Conservation (phyloP, 2,329 filamentous ascomycete species). For the Scedosporium apiospermum region DNA sequence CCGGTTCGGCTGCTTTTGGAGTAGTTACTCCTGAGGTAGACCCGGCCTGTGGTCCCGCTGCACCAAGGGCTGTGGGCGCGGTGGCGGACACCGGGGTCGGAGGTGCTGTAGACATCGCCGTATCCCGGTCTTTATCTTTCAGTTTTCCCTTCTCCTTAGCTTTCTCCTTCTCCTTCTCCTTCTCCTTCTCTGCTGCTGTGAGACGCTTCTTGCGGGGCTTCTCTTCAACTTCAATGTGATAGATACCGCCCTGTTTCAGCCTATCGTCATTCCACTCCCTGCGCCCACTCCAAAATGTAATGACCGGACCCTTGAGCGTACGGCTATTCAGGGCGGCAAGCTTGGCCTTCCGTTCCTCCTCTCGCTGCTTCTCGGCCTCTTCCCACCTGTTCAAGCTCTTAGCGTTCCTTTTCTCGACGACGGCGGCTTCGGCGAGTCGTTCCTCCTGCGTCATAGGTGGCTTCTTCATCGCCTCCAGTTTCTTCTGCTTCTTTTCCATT, state of each 20-base stretch:
- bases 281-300: slow-evolving; percentile 90
- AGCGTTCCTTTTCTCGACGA: slow-evolving; percentile 76
- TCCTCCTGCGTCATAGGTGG: slow-evolving; percentile 81
- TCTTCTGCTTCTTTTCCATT: slow-evolving; percentile 60
- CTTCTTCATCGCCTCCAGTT: slow-evolving; percentile 64
- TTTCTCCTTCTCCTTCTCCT: slow-evolving; percentile 18
- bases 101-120: background rate
- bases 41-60: background rate
- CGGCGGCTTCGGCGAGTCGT: slow-evolving; percentile 69
- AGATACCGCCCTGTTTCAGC: slow-evolving; percentile 56
- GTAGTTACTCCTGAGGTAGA: background rate
- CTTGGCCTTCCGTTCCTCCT: slow-evolving; percentile 73
- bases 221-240: slow-evolving; percentile 52
- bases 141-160: slow-evolving; percentile 3
- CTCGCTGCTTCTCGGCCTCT: slow-evolving; percentile 78
- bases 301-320: slow-evolving; percentile 77
- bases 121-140: background rate
- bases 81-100: background rate
- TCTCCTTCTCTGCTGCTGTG: slow-evolving; percentile 25
- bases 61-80: background rate
- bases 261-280: slow-evolving; percentile 72
- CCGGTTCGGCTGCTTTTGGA: background rate
- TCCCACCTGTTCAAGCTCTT: slow-evolving; percentile 93
- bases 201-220: slow-evolving; percentile 46
- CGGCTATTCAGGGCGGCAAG: slow-evolving; percentile 82